Base-by-base conservation (phyloP, 1,284 basidiomycete species). In the Trametes versicolor region DNA sequence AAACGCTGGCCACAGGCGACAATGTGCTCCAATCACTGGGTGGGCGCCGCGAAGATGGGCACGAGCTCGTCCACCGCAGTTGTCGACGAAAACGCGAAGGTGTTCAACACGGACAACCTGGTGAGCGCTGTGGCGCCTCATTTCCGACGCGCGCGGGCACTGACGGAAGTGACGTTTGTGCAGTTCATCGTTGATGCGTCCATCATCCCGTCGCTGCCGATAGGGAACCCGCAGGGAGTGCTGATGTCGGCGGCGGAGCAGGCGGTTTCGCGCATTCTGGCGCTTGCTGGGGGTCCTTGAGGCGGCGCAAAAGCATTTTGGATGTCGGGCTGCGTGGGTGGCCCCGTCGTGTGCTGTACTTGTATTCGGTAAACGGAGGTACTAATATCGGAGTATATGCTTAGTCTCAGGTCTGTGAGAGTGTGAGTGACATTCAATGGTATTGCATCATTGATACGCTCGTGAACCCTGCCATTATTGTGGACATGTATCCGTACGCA, bases 11-110 rank as follows among this genome's bases (percentile, higher is more conserved):
- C 17, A 12, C 58, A 70, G 69, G 60, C 66, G 9, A 74, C 72
- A 19, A 77, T 87, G 77, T 79, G 85, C 72, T 87, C 85, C 7
- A 87, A 88, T 72, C 86, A 89, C 73, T 87, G 85, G 85, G 81
- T 85, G 15, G 87, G 85, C 9, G 82, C 85, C 29, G 81, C 82
- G 66, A 80, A 70, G 54, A 86, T 87, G 57, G 82, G 82, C n/a
- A 76, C 79, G 12, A 75, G 68, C 70, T 60, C 77, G 12, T 70
- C 73, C 2, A 72, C 36, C 54, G 76, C 77, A 17, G 87, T 89
- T 29, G 87, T 89, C 21, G 87, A 88, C 68, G 73, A 81, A 50
- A 87, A 88, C 72, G 78, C 81, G 27, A 85, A 86, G 73, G 87
- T 89, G 13, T 82, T 83, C 71, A 78, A 80, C 64, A 88, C 87